Evolutionary conservation across 2,329 filamentous ascomycete species (phyloP).

Genomic region (Claviceps spartinae): DNA sequence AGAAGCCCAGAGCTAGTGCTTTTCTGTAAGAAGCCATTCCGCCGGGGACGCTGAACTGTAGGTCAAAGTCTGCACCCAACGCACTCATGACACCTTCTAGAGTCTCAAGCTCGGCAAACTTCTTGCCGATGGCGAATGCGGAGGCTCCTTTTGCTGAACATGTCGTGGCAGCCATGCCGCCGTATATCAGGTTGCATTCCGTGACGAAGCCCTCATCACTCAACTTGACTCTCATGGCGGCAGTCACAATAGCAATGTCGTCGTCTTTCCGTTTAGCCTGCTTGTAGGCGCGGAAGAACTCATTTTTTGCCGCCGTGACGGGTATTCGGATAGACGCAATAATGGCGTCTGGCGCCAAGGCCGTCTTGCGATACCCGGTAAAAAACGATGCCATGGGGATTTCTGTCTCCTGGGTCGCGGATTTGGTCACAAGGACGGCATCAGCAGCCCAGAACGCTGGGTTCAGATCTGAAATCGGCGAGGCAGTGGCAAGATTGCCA

Average conservation of each 20-base stretch:
- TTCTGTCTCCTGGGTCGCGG: slow-evolving; percentile 56
- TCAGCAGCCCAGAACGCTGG: slow-evolving; percentile 85
- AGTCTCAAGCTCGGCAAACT: slow-evolving; percentile 66
- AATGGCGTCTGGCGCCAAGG: slow-evolving; percentile 66
- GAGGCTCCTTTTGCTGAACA: slow-evolving; percentile 72
- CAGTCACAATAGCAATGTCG: slow-evolving; percentile 94
- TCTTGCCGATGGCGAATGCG: slow-evolving; percentile 61
- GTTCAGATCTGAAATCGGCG: slow-evolving; percentile 91
- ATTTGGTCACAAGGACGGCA: slow-evolving; percentile 68
- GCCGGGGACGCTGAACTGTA: slow-evolving; percentile 81
- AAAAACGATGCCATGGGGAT: slow-evolving; percentile 93
- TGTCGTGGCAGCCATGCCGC: slow-evolving; percentile 88
- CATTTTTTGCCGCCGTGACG: slow-evolving; percentile 56
- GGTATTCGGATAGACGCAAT: slow-evolving; percentile 84
- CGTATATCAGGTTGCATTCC: slow-evolving; percentile 72
- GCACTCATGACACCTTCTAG: slow-evolving; percentile 83
- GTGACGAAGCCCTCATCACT: slow-evolving; percentile 56
- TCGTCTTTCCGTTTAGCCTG: slow-evolving; percentile 96
- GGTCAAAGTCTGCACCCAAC: slow-evolving; percentile 77
- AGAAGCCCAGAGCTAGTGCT: slow-evolving; percentile 81
- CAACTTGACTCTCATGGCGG: slow-evolving; percentile 63
- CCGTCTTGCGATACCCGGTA: slow-evolving; percentile 77
- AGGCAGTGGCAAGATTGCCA: slow-evolving; percentile 86
- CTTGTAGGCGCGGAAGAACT: slow-evolving; percentile 85
- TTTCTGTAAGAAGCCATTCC: slow-evolving; percentile 97